A percentile compares a stretch with the other conserved stretches of the same genome.
Evolutionary conservation across 2,329 filamentous ascomycete genomes (phyloP).

Genomic region (Coniochaeta sp.): DNA sequence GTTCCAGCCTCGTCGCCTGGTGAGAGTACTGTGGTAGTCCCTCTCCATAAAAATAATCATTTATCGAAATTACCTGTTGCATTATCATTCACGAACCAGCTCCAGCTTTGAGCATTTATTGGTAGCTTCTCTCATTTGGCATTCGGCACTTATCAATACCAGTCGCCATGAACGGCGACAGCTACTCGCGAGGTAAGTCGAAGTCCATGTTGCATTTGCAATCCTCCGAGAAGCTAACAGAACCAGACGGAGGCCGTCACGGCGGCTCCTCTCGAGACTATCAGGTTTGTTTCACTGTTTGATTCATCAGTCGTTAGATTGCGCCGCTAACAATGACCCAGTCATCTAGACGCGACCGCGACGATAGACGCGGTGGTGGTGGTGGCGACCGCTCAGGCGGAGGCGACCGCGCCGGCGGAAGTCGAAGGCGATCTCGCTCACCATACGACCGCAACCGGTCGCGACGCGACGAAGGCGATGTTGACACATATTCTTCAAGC

Average conservation of each 20-base stretch:
- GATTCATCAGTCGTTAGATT: not conserved
- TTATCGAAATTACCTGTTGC: no score
- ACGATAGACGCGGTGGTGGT: slow-evolving; percentile 17
- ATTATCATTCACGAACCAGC: not conserved
- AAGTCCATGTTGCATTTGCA: not conserved
- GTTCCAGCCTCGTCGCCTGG: slow-evolving; percentile 33
- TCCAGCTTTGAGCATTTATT: not conserved
- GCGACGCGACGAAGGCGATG: slow-evolving; percentile 65
- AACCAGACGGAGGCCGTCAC: slow-evolving; percentile 39
- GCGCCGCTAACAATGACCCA: not conserved
- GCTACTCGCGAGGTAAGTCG: slow-evolving; percentile 64
- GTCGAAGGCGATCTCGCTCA: slow-evolving; percentile 77
- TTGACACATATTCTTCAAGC: slow-evolving; percentile 84
- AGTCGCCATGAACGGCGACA: slow-evolving; percentile 71
- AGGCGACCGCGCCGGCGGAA: slow-evolving; percentile 23
- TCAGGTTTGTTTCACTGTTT: slow-evolving; percentile 30
- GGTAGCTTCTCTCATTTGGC: not conserved
- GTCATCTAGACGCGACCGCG: slow-evolving; percentile 20
- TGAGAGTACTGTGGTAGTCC: not conserved
- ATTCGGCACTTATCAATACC: slow-evolving; percentile 4
- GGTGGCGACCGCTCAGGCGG: slow-evolving; percentile 15
- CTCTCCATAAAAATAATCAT: not conserved
- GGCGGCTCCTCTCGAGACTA: slow-evolving; percentile 44
- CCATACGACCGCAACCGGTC: slow-evolving; percentile 63
- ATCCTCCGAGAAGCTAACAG: not conserved